Conservation (phyloP, 768 basidiomycete genomes). For the Pholiota molesta region DNA sequence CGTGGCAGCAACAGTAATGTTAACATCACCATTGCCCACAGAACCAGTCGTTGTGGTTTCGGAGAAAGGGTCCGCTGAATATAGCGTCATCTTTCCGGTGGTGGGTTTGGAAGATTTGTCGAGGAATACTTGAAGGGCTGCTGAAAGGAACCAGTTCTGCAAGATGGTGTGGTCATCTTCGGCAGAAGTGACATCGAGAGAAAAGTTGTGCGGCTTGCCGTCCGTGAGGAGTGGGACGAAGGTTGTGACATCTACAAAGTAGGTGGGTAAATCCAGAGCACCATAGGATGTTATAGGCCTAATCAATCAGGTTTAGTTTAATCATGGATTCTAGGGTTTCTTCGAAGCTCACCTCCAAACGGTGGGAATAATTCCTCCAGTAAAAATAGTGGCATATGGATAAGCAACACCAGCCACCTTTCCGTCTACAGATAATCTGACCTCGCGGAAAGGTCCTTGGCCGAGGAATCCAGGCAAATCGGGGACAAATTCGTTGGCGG, state of each 20-base stretch:
- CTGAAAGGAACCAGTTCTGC: constrained; percentile 81
- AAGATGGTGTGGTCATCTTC: constrained; percentile 67
- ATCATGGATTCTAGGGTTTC: not conserved
- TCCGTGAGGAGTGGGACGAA: constrained; percentile 74
- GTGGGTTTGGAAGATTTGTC: constrained; percentile 65
- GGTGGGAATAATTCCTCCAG: constrained; percentile 71
- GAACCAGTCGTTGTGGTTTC: constrained; percentile 48
- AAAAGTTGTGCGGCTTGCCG: constrained; percentile 68
- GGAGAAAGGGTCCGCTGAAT: constrained; percentile 62
- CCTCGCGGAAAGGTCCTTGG: constrained; percentile 55
- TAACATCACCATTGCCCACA: constrained; percentile 50
- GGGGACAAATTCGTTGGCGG: constrained; percentile 58
- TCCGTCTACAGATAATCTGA: constrained; percentile 49
- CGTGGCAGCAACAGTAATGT: constrained; percentile 63
- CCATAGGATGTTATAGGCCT: constrained; percentile 80
- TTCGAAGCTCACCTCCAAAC: constrained; percentile 58
- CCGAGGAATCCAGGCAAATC: constrained; percentile 53
- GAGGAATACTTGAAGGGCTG: constrained; percentile 66
- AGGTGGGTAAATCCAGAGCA: constrained; percentile 76
- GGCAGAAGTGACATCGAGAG: constrained; percentile 73
- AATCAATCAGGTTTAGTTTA: not conserved
- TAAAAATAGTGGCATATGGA: constrained; percentile 68
- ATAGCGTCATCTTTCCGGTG: constrained; percentile 65
- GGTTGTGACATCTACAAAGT: constrained; percentile 77
- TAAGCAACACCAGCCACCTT: constrained; percentile 50